Percentiles rank a stretch among this genome's conserved stretches.
Conservation (phyloP, 306 rosid species). For the Cicer yamashitae region DNA sequence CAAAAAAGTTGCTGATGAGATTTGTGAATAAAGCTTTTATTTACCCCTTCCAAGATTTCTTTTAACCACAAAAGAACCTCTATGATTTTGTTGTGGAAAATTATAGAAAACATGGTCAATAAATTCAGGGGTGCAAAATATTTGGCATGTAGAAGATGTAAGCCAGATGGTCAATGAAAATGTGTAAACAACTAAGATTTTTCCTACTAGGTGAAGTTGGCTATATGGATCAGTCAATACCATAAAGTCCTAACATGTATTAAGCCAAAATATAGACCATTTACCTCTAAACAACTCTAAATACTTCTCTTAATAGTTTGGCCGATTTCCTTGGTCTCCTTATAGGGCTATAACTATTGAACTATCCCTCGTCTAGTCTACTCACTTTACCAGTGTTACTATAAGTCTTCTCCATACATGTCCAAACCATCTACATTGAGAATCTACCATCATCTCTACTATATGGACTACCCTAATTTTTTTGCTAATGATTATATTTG, state of each 20-base stretch:
- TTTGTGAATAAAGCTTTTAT: conserved; percentile 5
- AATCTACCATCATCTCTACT: neutral
- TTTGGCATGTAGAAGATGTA: neutral
- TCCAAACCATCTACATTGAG: neutral
- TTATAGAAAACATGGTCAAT: neutral
- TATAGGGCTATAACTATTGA: neutral
- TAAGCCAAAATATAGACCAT: neutral
- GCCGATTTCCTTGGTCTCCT: neutral
- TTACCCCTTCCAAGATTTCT: neutral
- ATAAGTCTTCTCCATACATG: neutral
- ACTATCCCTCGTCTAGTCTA: neutral
- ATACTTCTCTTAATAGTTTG: neutral
- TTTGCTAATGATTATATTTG: too few relatives aligned
- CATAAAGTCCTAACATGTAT: neutral
- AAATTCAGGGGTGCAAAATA: conserved; percentile 19
- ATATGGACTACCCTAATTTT: neutral
- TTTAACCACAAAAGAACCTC: conserved; percentile 15
- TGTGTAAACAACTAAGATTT: neutral
- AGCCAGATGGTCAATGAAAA: conserved; percentile 11
- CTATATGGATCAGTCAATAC: neutral
- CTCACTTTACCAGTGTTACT: neutral
- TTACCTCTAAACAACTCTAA: neutral
- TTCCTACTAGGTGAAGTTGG: neutral
- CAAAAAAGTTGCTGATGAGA: conserved; percentile 8
- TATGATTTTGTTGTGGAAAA: conserved; percentile 10